Evolutionary conservation across 202 grass and related monocot genomes (phyloP).

Genomic region (Elaeis oleifera): DNA sequence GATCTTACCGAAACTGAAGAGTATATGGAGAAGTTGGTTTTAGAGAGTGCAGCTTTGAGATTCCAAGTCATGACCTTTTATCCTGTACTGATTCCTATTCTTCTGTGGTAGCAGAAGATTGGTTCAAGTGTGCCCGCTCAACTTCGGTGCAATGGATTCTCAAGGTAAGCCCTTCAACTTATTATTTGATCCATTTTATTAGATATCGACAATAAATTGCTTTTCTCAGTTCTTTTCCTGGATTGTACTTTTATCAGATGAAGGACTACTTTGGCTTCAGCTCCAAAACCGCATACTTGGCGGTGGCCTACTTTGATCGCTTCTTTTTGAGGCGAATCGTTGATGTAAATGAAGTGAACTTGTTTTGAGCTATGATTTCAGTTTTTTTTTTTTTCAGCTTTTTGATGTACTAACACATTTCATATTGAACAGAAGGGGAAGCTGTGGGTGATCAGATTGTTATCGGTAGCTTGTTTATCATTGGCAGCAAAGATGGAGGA

Average conservation of each 20-base stretch:
- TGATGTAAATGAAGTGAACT: slow-evolving; percentile 4
- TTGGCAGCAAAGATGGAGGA: slow-evolving; percentile 24
- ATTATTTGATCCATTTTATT: too few species aligned
- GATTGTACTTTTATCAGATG: neutral
- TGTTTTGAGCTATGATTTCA: too few species aligned
- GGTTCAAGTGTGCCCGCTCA: neutral
- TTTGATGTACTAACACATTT: too few species aligned
- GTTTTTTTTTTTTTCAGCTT: too few species aligned
- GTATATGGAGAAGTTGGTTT: slow-evolving; percentile 6
- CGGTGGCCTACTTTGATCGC: slow-evolving; percentile 16
- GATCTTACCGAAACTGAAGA: slow-evolving; percentile 3
- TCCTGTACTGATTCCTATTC: neutral
- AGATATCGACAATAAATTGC: too few species aligned
- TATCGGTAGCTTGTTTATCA: slow-evolving; percentile 11
- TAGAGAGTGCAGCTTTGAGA: slow-evolving; percentile 3
- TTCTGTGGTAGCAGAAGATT: neutral
- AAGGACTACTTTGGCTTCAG: slow-evolving; percentile 7
- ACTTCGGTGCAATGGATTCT: slow-evolving; percentile 5
- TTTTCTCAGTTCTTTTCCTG: too few species aligned
- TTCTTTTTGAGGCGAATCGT: slow-evolving; percentile 4
- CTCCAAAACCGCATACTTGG: slow-evolving; percentile 11
- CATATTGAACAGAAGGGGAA: neutral
- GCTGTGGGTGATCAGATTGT: slow-evolving; percentile 10
- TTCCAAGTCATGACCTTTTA: neutral
- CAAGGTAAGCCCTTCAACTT: neutral